A percentile compares a stretch with the other conserved stretches of the same genome.
Evolutionary conservation across 2,329 filamentous ascomycete species (phyloP).

Genomic region (Cercospora zeina): DNA sequence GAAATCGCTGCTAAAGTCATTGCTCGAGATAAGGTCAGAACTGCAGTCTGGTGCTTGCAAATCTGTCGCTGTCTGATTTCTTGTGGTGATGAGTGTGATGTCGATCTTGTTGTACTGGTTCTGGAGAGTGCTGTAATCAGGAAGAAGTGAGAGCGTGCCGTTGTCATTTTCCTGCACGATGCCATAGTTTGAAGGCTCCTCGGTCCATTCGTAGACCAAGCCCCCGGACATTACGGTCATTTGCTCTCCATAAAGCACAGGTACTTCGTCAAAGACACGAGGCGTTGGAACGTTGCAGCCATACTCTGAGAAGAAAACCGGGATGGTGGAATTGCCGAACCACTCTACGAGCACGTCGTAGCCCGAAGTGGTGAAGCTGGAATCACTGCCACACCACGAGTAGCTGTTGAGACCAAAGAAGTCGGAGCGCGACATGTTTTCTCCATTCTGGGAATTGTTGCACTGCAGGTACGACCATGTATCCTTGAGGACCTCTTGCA

Average conservation of each 20-base stretch:
- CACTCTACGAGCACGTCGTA: conserved; percentile 64
- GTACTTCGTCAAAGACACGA: conserved; percentile 74
- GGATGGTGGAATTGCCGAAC: conserved; percentile 66
- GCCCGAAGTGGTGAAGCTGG: conserved; percentile 62
- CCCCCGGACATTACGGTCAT: conserved; percentile 76
- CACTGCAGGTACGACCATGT: conserved; percentile 77
- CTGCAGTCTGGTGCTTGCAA: conserved; percentile 65
- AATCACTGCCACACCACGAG: conserved; percentile 70
- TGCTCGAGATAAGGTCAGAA: conserved; percentile 63
- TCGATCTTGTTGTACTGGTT: conserved; percentile 74
- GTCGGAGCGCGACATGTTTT: conserved; percentile 64
- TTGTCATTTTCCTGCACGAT: conserved; percentile 50
- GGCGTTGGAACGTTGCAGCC: conserved; percentile 74
- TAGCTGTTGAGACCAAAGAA: conserved; percentile 77
- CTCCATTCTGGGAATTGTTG: conserved; percentile 53
- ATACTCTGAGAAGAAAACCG: conserved; percentile 80
- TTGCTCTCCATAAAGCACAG: conserved; percentile 67
- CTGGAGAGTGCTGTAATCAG: conserved; percentile 67
- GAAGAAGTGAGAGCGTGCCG: conserved; percentile 45
- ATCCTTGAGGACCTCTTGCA: conserved; percentile 70
- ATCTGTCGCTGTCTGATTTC: conserved; percentile 58
- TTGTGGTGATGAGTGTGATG: conserved; percentile 64
- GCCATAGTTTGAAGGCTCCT: conserved; percentile 64
- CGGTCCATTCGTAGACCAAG: conserved; percentile 76
- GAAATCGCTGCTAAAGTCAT: conserved; percentile 76